Percentiles rank a stretch among this genome's conserved stretches.
Evolutionary conservation across 805 yeast species (phyloP).

Genomic region (Zygosaccharomyces gambellarensis): DNA sequence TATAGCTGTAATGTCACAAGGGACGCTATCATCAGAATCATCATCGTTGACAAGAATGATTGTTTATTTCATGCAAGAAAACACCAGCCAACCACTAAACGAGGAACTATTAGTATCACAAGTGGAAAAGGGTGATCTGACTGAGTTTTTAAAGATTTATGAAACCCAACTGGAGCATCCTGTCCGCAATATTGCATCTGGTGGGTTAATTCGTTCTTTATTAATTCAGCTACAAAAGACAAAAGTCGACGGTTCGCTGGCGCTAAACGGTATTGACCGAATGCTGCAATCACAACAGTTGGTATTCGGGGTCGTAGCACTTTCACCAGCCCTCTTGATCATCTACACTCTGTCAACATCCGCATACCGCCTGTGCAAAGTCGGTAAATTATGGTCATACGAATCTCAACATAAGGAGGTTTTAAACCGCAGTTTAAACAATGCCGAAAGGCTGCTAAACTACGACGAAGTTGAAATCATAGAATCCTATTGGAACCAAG

Average conservation of each 20-base stretch:
- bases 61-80: conserved; percentile 41
- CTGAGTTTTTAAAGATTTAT: conserved; percentile 73
- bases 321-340: conserved; percentile 70
- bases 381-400: conserved; percentile 28
- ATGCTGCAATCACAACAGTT: conserved; percentile 85
- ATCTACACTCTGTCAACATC: conserved; percentile 42
- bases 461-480: conserved; percentile 20
- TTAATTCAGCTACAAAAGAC: conserved; percentile 93
- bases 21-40: conserved; percentile 72
- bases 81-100: conserved; percentile 16
- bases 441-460: conserved; percentile 51
- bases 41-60: conserved; percentile 86
- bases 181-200: conserved; percentile 52
- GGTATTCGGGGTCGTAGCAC: conserved; percentile 88
- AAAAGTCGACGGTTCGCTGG: conserved; percentile 90
- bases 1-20: conserved; percentile 73
- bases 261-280: conserved; percentile 86
- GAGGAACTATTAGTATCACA: conserved; percentile 34
- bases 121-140: conserved; percentile 70
- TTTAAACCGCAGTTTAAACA: conserved; percentile 44
- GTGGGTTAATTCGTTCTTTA: conserved; percentile 69
- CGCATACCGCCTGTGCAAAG: conserved; percentile 27
- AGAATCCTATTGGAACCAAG: conserved; percentile 42
- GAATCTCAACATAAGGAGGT: conserved; percentile 21
- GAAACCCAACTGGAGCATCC: conserved; percentile 74